Base-by-base conservation (phyloP, 768 basidiomycete genomes). In the Artomyces pyxidatus region DNA sequence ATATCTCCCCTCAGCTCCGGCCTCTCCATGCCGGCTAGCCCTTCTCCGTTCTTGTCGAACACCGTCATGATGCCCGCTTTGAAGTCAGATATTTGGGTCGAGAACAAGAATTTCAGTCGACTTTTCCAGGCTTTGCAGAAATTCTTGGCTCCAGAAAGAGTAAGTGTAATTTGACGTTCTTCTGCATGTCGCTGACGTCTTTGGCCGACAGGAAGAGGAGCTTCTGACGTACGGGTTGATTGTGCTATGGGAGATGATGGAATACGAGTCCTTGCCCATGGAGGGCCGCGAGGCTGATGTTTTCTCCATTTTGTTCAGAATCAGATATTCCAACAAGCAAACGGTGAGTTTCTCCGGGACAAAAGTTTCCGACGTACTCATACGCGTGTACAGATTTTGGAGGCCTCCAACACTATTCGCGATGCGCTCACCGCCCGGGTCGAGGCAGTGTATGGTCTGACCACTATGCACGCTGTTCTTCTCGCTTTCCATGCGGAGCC, bases 381-480 rank as follows among this genome's bases (percentile, higher is more conserved):
- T 30, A 26, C 48, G 35, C 47, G 45, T 26, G 44, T 47, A 17
- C 50, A 92, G 89, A 81, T 92, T 32, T 71, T 89, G 46, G 87
- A 90, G 62, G 89, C 86, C 4, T 89, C 88, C 11, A 88, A 78
- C 57, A 78, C 81, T 2, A 83, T 92, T 53, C 84, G 89, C 37
- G 88, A 92, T 62, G 73, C 75, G 16, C 70, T 92, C 29, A 78
- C 85, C 21, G 68, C 73, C 9, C 81, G 77, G 54, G 77, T 85
- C 56, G 90, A 88, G 53, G 85, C 90, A 17, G 85, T 92, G 19
- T 90, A 88, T 58, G 89, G 89, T 6, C 65, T 92, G 55, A 88
- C 86, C 12, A 90, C 85, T 5, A 76, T 90, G 70, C 87, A 90
- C 53, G 82, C 81, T 26, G 78, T 76, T 58, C 61, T 91, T 37